Conservation (phyloP, 768 basidiomycete genomes). For the Calocera viscosa region DNA sequence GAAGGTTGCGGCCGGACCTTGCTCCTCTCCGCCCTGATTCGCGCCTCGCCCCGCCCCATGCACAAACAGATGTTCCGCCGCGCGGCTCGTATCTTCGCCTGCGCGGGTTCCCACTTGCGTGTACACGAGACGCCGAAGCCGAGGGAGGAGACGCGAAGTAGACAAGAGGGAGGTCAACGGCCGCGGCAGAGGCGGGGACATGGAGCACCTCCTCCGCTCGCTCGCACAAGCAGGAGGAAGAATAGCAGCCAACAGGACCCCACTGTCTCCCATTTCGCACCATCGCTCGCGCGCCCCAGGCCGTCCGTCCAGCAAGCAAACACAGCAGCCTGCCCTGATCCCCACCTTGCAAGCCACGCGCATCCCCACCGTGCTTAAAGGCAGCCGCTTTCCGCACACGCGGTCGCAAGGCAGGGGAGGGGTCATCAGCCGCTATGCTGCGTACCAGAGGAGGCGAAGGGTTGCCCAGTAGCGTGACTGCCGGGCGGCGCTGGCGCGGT, state of each 20-base stretch:
- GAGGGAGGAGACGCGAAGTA: slow-evolving; percentile 13
- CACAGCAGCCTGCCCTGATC: not conserved
- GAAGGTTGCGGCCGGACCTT: slow-evolving; percentile 25
- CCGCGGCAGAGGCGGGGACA: slow-evolving; percentile 22
- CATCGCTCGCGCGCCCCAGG: not conserved
- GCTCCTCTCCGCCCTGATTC: not conserved
- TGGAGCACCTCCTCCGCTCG: not conserved
- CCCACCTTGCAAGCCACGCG: not conserved
- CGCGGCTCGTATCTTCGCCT: slow-evolving; percentile 66
- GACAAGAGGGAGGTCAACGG: slow-evolving; percentile 36
- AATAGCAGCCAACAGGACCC: not conserved
- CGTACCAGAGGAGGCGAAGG: not conserved
- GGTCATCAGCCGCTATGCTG: not conserved
- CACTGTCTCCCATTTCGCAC: not conserved
- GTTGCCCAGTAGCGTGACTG: not conserved
- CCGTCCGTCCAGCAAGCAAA: not conserved
- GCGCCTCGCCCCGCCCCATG: slow-evolving; percentile 30
- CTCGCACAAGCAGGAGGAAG: not conserved
- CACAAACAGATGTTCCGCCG: slow-evolving; percentile 28
- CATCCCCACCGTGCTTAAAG: slow-evolving; percentile 3
- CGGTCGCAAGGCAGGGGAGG: not conserved
- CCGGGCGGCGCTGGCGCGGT: not conserved
- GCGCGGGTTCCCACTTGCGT: slow-evolving; percentile 29
- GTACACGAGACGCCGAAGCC: slow-evolving; percentile 40
- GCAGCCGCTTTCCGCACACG: slow-evolving; percentile 2